These are phyloP conservation scores for Citrus reticulata DNA, from an alignment of 345 rosid genomes.

Conservation along the genomic window DNA sequence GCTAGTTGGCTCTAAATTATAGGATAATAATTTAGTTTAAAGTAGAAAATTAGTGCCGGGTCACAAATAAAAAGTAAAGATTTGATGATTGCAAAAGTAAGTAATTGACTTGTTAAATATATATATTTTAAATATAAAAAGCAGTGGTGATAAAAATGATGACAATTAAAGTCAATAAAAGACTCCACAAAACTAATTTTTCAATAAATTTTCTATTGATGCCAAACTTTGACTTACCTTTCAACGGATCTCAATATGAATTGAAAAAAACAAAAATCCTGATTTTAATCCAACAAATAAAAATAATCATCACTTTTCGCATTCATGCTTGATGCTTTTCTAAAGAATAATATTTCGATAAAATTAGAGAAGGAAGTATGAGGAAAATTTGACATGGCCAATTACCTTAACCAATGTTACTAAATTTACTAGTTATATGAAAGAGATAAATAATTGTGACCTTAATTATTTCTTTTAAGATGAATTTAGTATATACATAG, in stretches of 20 bases:
- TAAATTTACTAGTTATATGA: not conserved
- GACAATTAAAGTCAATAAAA: not conserved
- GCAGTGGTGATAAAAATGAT: too few relatives aligned
- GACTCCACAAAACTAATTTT: not conserved
- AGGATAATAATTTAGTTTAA: too few relatives aligned
- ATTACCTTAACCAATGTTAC: not conserved
- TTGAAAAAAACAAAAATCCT: not conserved
- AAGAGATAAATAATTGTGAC: too few relatives aligned
- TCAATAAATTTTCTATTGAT: not conserved
- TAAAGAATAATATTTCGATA: too few relatives aligned
- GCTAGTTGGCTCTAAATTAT: too few relatives aligned
- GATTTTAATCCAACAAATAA: not conserved
- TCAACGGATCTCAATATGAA: not conserved
- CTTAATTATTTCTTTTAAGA: too few relatives aligned
- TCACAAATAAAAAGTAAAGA: too few relatives aligned
- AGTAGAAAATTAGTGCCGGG: too few relatives aligned
- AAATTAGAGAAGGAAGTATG: not conserved
- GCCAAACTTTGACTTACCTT: not conserved
- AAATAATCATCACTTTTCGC: not conserved
- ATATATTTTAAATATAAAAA: too few relatives aligned
- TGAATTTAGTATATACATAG: too few relatives aligned
- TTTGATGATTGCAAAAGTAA: too few relatives aligned
- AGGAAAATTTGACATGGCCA: not conserved
- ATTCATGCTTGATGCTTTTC: not conserved
- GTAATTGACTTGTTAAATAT: too few relatives aligned